Evolutionary conservation across 2,329 filamentous ascomycete genomes (phyloP), one percentile per base, ranked within the genome.

Genomic region (Cladobotryum mycophilum): DNA sequence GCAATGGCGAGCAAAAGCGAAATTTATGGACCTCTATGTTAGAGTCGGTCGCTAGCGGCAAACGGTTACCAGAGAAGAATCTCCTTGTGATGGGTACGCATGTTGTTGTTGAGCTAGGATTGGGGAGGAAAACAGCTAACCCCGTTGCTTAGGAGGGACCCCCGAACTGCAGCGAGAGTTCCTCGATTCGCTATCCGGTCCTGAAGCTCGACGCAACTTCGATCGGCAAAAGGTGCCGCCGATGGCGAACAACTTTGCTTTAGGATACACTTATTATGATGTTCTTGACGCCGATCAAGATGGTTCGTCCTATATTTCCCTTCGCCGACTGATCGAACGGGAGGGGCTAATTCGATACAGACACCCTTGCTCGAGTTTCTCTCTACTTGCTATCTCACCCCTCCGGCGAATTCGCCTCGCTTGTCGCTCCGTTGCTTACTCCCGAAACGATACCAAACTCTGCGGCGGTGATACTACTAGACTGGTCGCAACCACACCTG

Each of bases 11-110:
- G 60, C 85, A 85, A 56, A 91, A 89, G 73, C 89, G 88, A 70
- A 89, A 95, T 66, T 85, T 96, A 70, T 96, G 92, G 92, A 91
- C 87, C 54, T 90, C 89, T 41, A 89, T 96, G 86, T 78, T 96
- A 59, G 89, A 95, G 69, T 85, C 82, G 48, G 91, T 93, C 60
- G 89, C 91, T 60, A 95, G 88, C 70, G 89, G 88, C 58, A 95
- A 93, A 75, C 81, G 87, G 60, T 74, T 96, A 62, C 89, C 90
- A 5, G 89, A 96, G 71, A 96, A 96, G 79, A 95, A 91, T 66
- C 72, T 96, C 55, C 72, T 96, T 40, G 84, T 96, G 18, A 73
- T 96, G 65, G 90, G 89, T 89, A 76, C 57, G 77, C 37, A 34
- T 33, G 20, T 30, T 15, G 20, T 30, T 15, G 22, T 12, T 47